Percentiles rank a stretch among this genome's conserved stretches.
Conservation (phyloP, 768 basidiomycete genomes). For the Nidularia sp. region DNA sequence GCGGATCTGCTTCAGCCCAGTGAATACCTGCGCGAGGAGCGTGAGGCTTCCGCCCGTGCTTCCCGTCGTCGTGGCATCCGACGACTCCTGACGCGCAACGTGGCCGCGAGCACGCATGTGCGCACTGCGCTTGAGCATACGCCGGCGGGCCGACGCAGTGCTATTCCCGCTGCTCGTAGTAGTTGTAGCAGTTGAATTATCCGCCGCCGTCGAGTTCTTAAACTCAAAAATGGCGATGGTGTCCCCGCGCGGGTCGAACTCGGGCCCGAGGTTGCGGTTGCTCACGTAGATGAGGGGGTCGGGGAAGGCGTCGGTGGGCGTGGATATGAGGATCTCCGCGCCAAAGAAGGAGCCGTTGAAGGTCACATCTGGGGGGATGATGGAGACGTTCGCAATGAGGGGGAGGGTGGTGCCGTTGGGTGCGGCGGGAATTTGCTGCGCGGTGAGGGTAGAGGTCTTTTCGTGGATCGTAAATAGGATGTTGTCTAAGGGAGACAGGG, state of each 20-base stretch:
- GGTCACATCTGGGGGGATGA: conserved; percentile 34
- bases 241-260: conserved; percentile 45
- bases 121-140: not conserved
- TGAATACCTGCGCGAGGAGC: conserved; percentile 47
- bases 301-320: conserved; percentile 35
- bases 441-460: conserved; percentile 45
- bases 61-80: not conserved
- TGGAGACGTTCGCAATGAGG: conserved; percentile 42
- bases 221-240: conserved; percentile 54
- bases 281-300: conserved; percentile 48
- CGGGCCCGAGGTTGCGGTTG: conserved; percentile 50
- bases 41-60: conserved; percentile 16
- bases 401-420: conserved; percentile 43
- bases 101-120: conserved; percentile 11
- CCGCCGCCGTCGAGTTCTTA: conserved; percentile 15
- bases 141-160: not conserved
- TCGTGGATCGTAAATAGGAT: conserved; percentile 52
- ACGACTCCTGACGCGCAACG: not conserved
- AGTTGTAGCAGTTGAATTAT: not conserved
- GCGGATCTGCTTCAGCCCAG: conserved; percentile 50
- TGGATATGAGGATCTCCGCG: conserved; percentile 51
- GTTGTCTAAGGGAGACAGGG: not conserved
- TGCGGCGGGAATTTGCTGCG: conserved; percentile 41
- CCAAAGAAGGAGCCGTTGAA: conserved; percentile 39
- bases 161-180: not conserved